Evolutionary conservation across 139 green algal species (phyloP), one percentile per base, ranked within the genome.

Genomic region (Coelastrella sp.): DNA sequence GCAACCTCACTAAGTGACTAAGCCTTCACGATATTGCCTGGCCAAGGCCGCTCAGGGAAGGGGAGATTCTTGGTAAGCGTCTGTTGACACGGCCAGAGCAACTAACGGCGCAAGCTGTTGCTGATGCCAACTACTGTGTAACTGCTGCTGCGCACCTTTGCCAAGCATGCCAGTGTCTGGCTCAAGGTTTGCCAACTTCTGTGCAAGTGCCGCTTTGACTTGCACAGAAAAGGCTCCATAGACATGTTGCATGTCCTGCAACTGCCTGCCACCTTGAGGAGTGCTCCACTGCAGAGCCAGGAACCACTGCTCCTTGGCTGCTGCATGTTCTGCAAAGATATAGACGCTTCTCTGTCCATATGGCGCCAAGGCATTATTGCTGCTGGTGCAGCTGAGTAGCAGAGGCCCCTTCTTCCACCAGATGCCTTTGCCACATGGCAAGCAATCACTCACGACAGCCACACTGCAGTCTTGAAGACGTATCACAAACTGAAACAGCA

Each of bases 371-470:
- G 32, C 16, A 60, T 93, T 89, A 23, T n/a, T n/a, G n/a, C n/a
- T n/a, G n/a, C 59, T 78, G 19, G 84, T 80, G 82, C 96, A 94
- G 0, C 47, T 83, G 22, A 97, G 79, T 68, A 95, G 86, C 85
- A 97, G 86, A 3, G 95, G 95, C 3, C 74, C 92, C 57, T 95
- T 94, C 2, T 84, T 65, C 89, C 83, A 92, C 89, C 89, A 95
- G 6, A 86, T 32, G 4, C 76, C 80, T 60, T 94, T 93, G 56
- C 66, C 58, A 16, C 20, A 17, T 17, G 61, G 54, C 73, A 91
- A 56, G 23, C 77, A 88, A 54, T 91, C 88, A 2, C 60, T 47
- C 7, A 91, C 88, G 54, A 91, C 58, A 64, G 10, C 22, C 5
- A 73, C 57, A 32, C 10, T 13, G 78, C 88, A 91, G 5, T 78